Evolutionary conservation across 768 basidiomycete species (phyloP).

Genomic region (Pulveroboletus frians): DNA sequence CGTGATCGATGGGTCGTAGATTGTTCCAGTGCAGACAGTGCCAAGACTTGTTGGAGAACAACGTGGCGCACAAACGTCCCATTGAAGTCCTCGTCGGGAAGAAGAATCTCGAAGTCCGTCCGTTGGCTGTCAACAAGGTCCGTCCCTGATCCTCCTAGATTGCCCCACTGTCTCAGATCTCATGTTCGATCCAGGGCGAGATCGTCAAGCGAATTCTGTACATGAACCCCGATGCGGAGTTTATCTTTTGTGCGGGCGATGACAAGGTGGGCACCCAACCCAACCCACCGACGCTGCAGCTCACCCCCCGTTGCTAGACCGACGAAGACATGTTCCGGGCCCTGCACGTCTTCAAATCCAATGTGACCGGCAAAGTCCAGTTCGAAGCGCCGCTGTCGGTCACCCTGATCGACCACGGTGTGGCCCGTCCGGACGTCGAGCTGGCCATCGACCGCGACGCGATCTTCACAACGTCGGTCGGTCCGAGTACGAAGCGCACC

Average conservation of each 20-base stretch:
- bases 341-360: slow-evolving; percentile 54
- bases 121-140: slow-evolving; percentile 90
- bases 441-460: slow-evolving; percentile 62
- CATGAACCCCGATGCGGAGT: slow-evolving; percentile 89
- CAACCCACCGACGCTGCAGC: not conserved
- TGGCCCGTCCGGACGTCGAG: slow-evolving; percentile 43
- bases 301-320: slow-evolving; percentile 44
- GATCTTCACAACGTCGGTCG: slow-evolving; percentile 92
- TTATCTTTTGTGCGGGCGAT: slow-evolving; percentile 96
- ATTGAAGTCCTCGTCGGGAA: slow-evolving; percentile 98
- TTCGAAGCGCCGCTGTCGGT: slow-evolving; percentile 57
- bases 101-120: slow-evolving; percentile 97
- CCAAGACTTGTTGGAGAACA: slow-evolving; percentile 93
- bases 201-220: slow-evolving; percentile 94
- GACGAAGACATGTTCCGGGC: slow-evolving; percentile 99
- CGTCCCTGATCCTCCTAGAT: not conserved
- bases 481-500: slow-evolving; percentile 83
- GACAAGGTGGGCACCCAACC: slow-evolving; percentile 63
- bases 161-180: not conserved
- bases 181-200: slow-evolving; percentile 54
- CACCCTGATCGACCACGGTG: slow-evolving; percentile 30
- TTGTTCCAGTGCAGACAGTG: slow-evolving; percentile 95
- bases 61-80: slow-evolving; percentile 84
- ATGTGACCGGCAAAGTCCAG: slow-evolving; percentile 33
- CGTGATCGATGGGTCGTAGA: slow-evolving; percentile 32